A percentile compares a stretch with the other conserved stretches of the same genome.
phyloP scores from a whole-genome alignment of 768 basidiomycete genomes.

The Phylloporus sp. region DNA sequence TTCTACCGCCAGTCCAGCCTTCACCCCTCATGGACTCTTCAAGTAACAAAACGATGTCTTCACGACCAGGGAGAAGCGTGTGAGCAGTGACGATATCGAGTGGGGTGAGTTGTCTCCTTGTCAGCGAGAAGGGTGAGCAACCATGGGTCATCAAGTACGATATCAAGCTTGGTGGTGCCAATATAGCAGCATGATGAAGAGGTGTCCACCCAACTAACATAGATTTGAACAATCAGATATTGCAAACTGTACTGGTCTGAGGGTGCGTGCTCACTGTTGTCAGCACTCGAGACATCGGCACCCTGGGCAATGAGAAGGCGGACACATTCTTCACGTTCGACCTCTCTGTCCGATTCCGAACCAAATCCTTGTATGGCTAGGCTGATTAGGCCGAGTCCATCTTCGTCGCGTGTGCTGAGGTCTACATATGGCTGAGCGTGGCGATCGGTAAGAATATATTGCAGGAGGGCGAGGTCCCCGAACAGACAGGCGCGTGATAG shows the following conservation, averaged over 20 bases:
- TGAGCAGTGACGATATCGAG: constrained; percentile 88
- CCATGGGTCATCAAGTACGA: constrained; percentile 92
- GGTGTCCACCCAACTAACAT: constrained; percentile 87
- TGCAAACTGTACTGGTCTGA: not conserved
- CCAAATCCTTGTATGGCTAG: constrained; percentile 78
- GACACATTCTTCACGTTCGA: constrained; percentile 89
- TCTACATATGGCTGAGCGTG: constrained; percentile 65
- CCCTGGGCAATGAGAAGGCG: constrained; percentile 75
- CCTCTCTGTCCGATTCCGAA: constrained; percentile 72
- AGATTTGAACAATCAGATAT: constrained; percentile 2
- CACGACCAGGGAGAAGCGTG: constrained; percentile 72
- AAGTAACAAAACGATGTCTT: constrained; percentile 81
- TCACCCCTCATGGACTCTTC: constrained; percentile 84
- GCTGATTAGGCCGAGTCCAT: constrained; percentile 78
- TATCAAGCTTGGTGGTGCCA: constrained; percentile 85
- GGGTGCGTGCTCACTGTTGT: constrained; percentile 62
- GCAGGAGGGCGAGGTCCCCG: constrained; percentile 66
- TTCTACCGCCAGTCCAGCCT: constrained; percentile 76
- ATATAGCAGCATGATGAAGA: constrained; percentile 84
- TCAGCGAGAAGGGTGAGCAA: constrained; percentile 74
- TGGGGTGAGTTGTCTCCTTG: constrained; percentile 75
- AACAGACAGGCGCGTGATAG: constrained; percentile 73
- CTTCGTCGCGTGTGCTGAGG: constrained; percentile 71
- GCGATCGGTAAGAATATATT: constrained; percentile 64
- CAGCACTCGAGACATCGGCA: constrained; percentile 54